Conservation (phyloP, 2,329 filamentous ascomycete genomes). For the Fusarium beomiforme region DNA sequence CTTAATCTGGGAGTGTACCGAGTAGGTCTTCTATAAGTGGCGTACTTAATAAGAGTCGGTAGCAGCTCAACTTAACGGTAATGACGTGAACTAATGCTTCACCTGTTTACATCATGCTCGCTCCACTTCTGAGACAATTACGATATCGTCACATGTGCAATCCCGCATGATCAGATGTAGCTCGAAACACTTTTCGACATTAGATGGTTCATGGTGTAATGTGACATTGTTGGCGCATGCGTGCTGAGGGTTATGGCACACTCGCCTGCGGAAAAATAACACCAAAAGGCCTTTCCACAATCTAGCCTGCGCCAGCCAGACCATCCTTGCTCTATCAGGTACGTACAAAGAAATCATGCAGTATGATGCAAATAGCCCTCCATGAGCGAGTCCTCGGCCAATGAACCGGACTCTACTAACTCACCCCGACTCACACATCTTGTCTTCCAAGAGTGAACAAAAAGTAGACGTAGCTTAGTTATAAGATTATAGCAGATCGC, state of each 20-base stretch:
- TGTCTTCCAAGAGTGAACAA: slow-evolving; percentile 9
- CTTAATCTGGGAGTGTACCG: not conserved
- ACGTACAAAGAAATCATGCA: slow-evolving; percentile 45
- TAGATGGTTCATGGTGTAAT: slow-evolving; percentile 32
- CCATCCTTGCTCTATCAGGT: slow-evolving; percentile 49
- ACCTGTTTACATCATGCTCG: not conserved
- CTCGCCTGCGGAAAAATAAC: slow-evolving; percentile 32
- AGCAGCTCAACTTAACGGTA: not conserved
- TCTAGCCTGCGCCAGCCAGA: slow-evolving; percentile 43
- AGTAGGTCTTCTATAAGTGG: not conserved
- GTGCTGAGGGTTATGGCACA: slow-evolving; percentile 36
- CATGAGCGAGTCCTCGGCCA: slow-evolving; percentile 37
- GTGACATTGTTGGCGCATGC: slow-evolving; percentile 40
- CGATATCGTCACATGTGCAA: slow-evolving; percentile 7
- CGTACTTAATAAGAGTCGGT: not conserved
- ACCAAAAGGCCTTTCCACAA: slow-evolving; percentile 38
- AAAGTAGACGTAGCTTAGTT: slow-evolving; percentile 22
- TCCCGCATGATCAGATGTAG: not conserved
- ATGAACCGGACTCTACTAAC: slow-evolving; percentile 34
- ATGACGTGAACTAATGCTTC: not conserved
- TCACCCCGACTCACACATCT: slow-evolving; percentile 31
- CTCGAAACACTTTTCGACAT: slow-evolving; percentile 36
- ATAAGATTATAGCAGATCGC: slow-evolving; percentile 83
- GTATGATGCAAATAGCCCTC: slow-evolving; percentile 44
- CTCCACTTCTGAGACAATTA: not conserved